Evolutionary conservation across 331 rosid species (phyloP).

Genomic region (Quercus lobata): DNA sequence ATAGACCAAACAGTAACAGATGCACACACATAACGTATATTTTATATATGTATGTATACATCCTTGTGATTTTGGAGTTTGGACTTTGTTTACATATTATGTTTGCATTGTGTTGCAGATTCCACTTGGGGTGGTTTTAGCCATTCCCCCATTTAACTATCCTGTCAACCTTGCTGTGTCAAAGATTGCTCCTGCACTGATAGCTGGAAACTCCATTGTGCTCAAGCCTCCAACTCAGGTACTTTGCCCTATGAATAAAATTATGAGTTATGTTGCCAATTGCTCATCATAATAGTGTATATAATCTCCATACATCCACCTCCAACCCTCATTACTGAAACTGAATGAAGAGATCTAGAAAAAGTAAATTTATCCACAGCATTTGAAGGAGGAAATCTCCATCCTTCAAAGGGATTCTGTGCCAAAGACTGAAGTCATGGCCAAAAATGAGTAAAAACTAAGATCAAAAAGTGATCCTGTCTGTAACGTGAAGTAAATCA

Average conservation of each 20-base stretch:
- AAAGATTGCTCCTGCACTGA: conserved; percentile 90
- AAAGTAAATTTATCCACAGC: background rate
- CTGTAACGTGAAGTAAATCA: too few species aligned
- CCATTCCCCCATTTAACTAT: conserved; percentile 97
- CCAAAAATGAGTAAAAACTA: background rate
- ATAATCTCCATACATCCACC: background rate
- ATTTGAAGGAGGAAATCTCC: background rate
- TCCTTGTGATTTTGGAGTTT: background rate
- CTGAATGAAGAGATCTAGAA: background rate
- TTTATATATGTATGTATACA: background rate
- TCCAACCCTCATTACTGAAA: background rate
- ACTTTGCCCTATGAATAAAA: background rate
- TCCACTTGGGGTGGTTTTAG: conserved; percentile 92
- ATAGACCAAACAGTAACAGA: background rate
- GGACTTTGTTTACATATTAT: conserved; percentile 5
- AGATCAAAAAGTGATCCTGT: background rate
- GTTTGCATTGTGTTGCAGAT: conserved; percentile 50
- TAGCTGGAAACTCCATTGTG: conserved; percentile 95
- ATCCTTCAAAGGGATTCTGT: background rate
- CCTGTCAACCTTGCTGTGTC: conserved; percentile 98
- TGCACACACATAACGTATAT: background rate
- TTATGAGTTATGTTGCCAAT: conserved; percentile 6
- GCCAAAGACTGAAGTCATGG: background rate
- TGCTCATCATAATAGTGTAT: too few species aligned
- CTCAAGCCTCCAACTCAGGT: conserved; percentile 92